Conservation (phyloP, 2,329 filamentous ascomycete species). For the Lachnellula occidentalis region DNA sequence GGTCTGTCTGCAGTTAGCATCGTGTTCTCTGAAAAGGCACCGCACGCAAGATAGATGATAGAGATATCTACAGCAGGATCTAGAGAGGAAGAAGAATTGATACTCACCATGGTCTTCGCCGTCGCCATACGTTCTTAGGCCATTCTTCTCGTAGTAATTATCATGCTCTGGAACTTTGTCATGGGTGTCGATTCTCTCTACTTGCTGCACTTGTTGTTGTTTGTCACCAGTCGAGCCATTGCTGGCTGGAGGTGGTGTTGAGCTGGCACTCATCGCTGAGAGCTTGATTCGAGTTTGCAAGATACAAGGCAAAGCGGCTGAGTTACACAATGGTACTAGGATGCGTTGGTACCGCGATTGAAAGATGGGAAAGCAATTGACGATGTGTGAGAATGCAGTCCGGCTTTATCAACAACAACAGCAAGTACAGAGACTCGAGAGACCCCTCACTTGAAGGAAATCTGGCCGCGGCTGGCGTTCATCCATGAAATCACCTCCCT, state of each 20-base stretch:
- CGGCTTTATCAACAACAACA: not conserved
- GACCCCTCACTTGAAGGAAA: not conserved
- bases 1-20: constrained; percentile 19
- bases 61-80: no score
- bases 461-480: not conserved
- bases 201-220: not conserved
- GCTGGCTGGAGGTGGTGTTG: not conserved
- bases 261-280: not conserved
- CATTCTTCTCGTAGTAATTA: constrained; percentile 23
- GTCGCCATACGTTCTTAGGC: constrained; percentile 41
- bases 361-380: not conserved
- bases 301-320: not conserved
- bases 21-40: not conserved
- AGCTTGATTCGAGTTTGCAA: not conserved
- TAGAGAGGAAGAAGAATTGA: not conserved
- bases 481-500: not conserved
- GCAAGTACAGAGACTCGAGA: not conserved
- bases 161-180: constrained; percentile 20
- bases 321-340: not conserved
- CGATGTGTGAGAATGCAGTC: not conserved
- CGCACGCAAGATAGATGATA: no score
- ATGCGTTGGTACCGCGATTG: not conserved
- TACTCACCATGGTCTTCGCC: constrained; percentile 36
- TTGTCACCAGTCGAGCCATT: not conserved
- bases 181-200: not conserved